Evolutionary conservation across 1,284 basidiomycete genomes (phyloP).

Genomic region (Ustilago cynodontis): DNA sequence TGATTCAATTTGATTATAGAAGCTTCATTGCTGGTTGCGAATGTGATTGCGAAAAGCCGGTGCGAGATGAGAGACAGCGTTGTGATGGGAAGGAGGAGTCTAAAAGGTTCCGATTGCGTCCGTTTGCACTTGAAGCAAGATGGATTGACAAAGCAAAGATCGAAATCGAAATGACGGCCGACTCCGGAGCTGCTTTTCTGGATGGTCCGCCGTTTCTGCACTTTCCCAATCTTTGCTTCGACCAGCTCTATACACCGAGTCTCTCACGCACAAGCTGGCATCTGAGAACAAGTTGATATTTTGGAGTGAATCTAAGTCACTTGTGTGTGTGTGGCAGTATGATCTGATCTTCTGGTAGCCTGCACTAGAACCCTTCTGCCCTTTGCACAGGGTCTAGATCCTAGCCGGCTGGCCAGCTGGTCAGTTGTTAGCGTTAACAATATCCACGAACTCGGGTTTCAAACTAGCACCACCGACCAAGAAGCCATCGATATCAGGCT

Average conservation of each 20-base stretch:
- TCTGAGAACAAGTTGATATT: background rate
- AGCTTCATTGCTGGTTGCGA: background rate
- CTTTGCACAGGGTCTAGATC: slow-evolving; percentile 15
- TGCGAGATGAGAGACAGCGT: too few species aligned
- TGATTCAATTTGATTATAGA: background rate
- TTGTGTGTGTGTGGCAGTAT: background rate
- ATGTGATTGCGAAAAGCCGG: too few species aligned
- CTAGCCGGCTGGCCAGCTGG: slow-evolving; percentile 44
- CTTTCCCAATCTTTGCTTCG: too few species aligned
- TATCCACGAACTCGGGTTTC: slow-evolving; percentile 86
- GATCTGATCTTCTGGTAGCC: slow-evolving; percentile 2
- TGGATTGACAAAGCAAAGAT: too few species aligned
- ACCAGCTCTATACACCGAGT: too few species aligned
- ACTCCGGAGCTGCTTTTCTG: too few species aligned
- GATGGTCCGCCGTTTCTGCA: too few species aligned
- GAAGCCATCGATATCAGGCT: slow-evolving; percentile 96
- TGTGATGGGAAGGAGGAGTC: too few species aligned
- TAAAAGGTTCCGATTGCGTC: too few species aligned
- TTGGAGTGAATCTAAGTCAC: background rate
- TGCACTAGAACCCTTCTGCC: background rate
- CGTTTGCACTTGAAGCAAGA: too few species aligned
- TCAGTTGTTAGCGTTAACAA: slow-evolving; percentile 78
- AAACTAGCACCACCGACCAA: slow-evolving; percentile 97
- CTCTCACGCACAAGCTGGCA: too few species aligned
- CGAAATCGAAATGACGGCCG: too few species aligned